phyloP scores from a whole-genome alignment of 2,329 filamentous ascomycete genomes.

The Hymenoscyphus linearis region DNA sequence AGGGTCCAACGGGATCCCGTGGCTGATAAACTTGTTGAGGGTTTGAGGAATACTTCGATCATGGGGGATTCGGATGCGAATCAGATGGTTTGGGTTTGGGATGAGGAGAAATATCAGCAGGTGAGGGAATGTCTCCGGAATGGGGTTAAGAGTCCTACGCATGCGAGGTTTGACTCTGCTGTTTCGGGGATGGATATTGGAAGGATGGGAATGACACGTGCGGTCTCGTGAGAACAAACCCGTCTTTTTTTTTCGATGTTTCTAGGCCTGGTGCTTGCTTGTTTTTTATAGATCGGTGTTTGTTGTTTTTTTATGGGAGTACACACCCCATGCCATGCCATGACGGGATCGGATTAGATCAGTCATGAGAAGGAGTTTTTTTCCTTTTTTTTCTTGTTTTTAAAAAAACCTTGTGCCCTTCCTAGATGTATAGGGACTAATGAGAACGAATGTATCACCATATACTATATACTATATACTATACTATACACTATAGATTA shows the following conservation, averaged over 20 bases:
- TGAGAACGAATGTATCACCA: neutral
- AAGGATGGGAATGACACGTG: neutral
- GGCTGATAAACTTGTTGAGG: conserved; percentile 38
- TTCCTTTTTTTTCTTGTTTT: too few species aligned
- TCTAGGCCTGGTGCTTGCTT: neutral
- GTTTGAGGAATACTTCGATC: conserved; percentile 27
- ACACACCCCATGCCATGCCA: too few species aligned
- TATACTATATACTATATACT: too few species aligned
- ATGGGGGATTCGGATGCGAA: conserved; percentile 17
- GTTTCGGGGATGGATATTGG: conserved; percentile 13
- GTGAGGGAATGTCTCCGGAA: conserved; percentile 11
- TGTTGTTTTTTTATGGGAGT: neutral
- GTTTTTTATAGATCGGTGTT: neutral
- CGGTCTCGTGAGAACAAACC: too few species aligned
- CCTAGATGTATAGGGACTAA: neutral
- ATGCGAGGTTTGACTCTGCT: conserved; percentile 24
- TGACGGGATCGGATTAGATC: neutral
- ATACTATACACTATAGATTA: neutral
- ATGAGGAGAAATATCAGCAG: conserved; percentile 23
- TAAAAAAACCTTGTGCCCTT: too few species aligned
- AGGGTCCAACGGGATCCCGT: conserved; percentile 39
- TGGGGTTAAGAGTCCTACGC: conserved; percentile 20
- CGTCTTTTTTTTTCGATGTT: neutral
- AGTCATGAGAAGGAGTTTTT: neutral
- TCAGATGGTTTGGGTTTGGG: conserved; percentile 28